Base-by-base conservation (phyloP, 805 yeast genomes). In the Lipomyces chichibuensis region DNA sequence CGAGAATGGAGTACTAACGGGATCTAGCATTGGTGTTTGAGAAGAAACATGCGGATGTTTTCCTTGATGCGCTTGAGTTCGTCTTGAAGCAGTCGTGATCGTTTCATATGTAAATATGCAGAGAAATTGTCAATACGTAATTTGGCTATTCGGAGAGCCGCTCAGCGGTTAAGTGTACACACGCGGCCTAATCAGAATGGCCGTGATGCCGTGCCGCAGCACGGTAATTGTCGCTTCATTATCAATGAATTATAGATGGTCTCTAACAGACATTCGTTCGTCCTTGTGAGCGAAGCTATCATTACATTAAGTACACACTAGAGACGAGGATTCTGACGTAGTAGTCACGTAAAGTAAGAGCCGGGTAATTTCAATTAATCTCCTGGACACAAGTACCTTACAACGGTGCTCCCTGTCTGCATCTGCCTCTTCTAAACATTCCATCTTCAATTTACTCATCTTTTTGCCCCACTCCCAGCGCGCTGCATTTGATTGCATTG, bases 21-120 rank as follows among this genome's bases (percentile, higher is more conserved):
- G 43, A 8, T 27, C 6, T 59, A 63, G 70, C 91, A 57, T 81
- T 90, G 74, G 86, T 87, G 25, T 90, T 90, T 77, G 92, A 89
- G 81, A 85, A 88, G 80, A 87, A 87, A 79, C 96, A 90, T 75
- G 94, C 90, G 64, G 91, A 89, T 72, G 78, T 89, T 64, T 83
- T 90, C 72, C 75, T 89, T 63, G 79, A 79, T 37, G 77, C 79
- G 56, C 73, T 84, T 66, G 79, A 79, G 63, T 81, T 81, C 75
- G 78, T 74, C 13, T 59, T 74, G 33, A 51, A 29, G 23, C 29
- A 13, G 11, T 35, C 23, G 14, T 57, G 49, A 43, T 43, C 20
- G 3, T 17, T 3, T 17, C 6, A 17, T 17, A 17, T 17, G 49
- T 17, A 43, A 43, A 43, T 43, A n/a, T 37, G 20, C 8, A 43